Percentiles rank a stretch among this genome's conserved stretches.
These are phyloP conservation scores for Kurtzmaniella cleridarum DNA, from an alignment of 805 yeast genomes.

Conservation along the genomic window DNA sequence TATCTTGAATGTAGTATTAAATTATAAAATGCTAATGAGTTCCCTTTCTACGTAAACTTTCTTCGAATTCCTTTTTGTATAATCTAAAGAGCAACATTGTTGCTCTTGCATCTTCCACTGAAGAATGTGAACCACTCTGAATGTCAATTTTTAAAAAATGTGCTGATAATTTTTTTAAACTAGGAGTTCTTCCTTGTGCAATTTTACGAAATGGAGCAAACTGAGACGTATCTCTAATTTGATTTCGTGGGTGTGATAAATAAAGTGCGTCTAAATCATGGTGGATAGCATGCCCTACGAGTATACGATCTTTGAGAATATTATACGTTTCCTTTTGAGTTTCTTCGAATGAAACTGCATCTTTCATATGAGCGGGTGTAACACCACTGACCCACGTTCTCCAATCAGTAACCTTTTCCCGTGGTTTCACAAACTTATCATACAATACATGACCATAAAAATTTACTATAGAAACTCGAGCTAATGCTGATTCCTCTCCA, in stretches of 20 bases:
- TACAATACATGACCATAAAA: slow-evolving; percentile 66
- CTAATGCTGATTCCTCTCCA: slow-evolving; percentile 67
- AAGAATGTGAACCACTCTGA: slow-evolving; percentile 74
- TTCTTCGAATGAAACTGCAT: slow-evolving; percentile 60
- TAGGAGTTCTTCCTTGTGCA: slow-evolving; percentile 66
- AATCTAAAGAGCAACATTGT: slow-evolving; percentile 75
- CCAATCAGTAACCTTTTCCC: slow-evolving; percentile 79
- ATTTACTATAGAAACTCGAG: slow-evolving; percentile 84
- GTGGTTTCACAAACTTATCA: slow-evolving; percentile 74
- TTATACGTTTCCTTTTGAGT: slow-evolving; percentile 57
- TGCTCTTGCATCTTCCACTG: slow-evolving; percentile 86
- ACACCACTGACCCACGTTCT: slow-evolving; percentile 92
- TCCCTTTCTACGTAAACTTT: slow-evolving; percentile 5
- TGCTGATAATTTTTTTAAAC: slow-evolving; percentile 58
- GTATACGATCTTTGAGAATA: slow-evolving; percentile 47
- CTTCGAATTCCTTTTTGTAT: slow-evolving; percentile 59
- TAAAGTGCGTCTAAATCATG: slow-evolving; percentile 70
- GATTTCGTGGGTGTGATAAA: slow-evolving; percentile 59
- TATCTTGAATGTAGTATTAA: slow-evolving; percentile 1
- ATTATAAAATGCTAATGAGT: background rate
- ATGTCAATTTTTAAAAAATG: slow-evolving; percentile 56
- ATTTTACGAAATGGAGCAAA: slow-evolving; percentile 54
- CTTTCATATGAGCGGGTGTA: slow-evolving; percentile 59
- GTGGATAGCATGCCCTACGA: slow-evolving; percentile 83
- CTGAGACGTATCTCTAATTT: slow-evolving; percentile 70